Evolutionary conservation across 2,329 filamentous ascomycete species (phyloP).

Genomic region (Zymoseptoria crescenta): DNA sequence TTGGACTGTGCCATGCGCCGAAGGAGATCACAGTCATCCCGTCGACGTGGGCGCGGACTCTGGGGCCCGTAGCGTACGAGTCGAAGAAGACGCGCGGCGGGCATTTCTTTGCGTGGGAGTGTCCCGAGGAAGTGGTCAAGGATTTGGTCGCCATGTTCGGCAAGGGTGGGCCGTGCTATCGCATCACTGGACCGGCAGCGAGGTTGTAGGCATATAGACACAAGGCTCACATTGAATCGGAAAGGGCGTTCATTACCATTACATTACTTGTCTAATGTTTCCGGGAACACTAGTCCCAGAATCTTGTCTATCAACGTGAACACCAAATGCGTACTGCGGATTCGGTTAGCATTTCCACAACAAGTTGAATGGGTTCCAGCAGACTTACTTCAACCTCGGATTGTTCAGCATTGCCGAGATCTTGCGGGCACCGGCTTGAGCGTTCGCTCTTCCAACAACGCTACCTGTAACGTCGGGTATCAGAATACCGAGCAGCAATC

Average conservation of each 20-base stretch:
- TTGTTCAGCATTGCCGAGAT: constrained; percentile 92
- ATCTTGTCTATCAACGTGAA: constrained; percentile 45
- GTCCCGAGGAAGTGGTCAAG: constrained; percentile 14
- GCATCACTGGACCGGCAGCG: constrained; percentile 5
- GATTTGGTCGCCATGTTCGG: constrained; percentile 17
- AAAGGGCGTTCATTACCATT: not conserved
- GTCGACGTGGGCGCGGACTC: constrained; percentile 46
- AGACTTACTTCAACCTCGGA: constrained; percentile 70
- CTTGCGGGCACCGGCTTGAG: constrained; percentile 78
- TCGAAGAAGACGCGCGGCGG: constrained; percentile 43
- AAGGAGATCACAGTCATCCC: constrained; percentile 50
- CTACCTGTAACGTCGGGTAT: constrained; percentile 86
- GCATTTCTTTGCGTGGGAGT: constrained; percentile 50
- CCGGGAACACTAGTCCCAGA: constrained; percentile 38
- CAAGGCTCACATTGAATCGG: not conserved
- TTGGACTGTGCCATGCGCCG: constrained; percentile 50
- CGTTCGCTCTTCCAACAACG: constrained; percentile 88
- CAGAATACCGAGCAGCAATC: constrained; percentile 78
- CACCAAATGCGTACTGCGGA: constrained; percentile 41
- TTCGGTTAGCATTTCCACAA: constrained; percentile 17
- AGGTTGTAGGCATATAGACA: not conserved
- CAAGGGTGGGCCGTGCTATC: constrained; percentile 13
- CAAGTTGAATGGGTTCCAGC: not conserved
- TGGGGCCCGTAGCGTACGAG: constrained; percentile 53
- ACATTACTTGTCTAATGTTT: constrained; percentile 17